Evolutionary conservation across 2,329 filamentous ascomycete species (phyloP).

Genomic region (Monilinia laxa): DNA sequence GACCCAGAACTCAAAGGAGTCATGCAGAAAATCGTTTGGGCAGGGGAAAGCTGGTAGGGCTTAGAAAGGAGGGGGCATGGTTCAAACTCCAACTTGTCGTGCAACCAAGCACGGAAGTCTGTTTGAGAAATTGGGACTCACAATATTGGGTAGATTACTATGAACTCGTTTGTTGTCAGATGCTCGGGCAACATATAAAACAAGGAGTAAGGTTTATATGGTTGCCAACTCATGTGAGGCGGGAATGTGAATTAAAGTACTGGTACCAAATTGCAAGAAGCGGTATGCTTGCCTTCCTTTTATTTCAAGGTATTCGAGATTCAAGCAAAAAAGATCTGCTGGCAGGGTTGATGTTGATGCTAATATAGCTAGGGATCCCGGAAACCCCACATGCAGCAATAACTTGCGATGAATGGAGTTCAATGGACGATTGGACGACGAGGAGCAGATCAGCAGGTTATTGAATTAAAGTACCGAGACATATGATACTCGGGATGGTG

Average conservation of each 20-base stretch:
- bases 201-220: conserved; percentile 24
- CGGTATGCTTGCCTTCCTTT: conserved; percentile 22
- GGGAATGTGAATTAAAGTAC: conserved; percentile 3
- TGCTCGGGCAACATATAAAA: conserved; percentile 16
- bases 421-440: conserved; percentile 7
- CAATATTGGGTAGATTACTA: conserved; percentile 16
- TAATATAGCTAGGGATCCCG: conserved; percentile 9
- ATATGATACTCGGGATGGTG: background rate
- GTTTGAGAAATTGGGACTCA: conserved; percentile 15
- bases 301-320: conserved; percentile 21
- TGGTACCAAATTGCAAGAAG: conserved; percentile 5
- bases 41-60: conserved; percentile 24
- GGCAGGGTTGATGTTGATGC: conserved; percentile 24
- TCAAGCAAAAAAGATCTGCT: conserved; percentile 24
- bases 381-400: conserved; percentile 19
- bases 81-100: conserved; percentile 12
- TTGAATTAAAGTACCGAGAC: conserved; percentile 1
- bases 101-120: conserved; percentile 10
- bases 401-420: conserved; percentile 11
- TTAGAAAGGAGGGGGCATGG: conserved; percentile 16
- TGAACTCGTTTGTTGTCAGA: conserved; percentile 14
- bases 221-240: conserved; percentile 15
- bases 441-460: conserved; percentile 13
- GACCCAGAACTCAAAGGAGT: conserved; percentile 21
- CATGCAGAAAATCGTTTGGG: conserved; percentile 19